phyloP scores from a whole-genome alignment of 306 rosid species.

The Calophaca sinica region DNA sequence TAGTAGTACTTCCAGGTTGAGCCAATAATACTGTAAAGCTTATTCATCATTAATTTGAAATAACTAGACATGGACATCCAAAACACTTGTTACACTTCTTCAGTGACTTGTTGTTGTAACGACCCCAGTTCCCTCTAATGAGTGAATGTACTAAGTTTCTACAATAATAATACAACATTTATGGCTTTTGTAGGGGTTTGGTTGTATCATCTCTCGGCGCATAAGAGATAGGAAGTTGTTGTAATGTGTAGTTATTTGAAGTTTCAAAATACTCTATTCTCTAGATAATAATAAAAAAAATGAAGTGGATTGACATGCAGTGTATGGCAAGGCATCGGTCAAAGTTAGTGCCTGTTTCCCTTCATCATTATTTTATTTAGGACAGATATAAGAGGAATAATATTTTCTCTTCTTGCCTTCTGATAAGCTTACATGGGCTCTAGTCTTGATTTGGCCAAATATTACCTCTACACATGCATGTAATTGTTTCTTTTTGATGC shows the following conservation, averaged over 20 bases:
- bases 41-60: slow-evolving; percentile 25
- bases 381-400: slow-evolving; percentile 2
- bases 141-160: neutral
- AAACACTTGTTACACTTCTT: slow-evolving; percentile 29
- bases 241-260: slow-evolving; percentile 35
- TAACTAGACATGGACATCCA: slow-evolving; percentile 25
- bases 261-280: slow-evolving; percentile 30
- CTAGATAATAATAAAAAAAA: neutral
- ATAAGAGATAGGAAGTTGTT: slow-evolving; percentile 18
- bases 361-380: slow-evolving; percentile 20
- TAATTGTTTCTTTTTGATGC: slow-evolving; percentile 30
- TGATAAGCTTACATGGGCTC: slow-evolving; percentile 7
- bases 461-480: slow-evolving; percentile 9
- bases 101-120: slow-evolving; percentile 6
- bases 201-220: neutral
- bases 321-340: slow-evolving; percentile 6
- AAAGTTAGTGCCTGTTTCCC: slow-evolving; percentile 13
- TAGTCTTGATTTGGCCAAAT: slow-evolving; percentile 17
- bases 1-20: slow-evolving; percentile 37
- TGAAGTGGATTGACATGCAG: slow-evolving; percentile 3
- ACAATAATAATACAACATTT: neutral
- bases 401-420: slow-evolving; percentile 12
- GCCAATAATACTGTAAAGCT: slow-evolving; percentile 28
- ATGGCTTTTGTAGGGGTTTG: slow-evolving; percentile 25
- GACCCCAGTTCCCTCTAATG: neutral